These are phyloP conservation scores for Pachyrhizus erosus DNA, from an alignment of 306 rosid genomes.

Conservation along the genomic window DNA sequence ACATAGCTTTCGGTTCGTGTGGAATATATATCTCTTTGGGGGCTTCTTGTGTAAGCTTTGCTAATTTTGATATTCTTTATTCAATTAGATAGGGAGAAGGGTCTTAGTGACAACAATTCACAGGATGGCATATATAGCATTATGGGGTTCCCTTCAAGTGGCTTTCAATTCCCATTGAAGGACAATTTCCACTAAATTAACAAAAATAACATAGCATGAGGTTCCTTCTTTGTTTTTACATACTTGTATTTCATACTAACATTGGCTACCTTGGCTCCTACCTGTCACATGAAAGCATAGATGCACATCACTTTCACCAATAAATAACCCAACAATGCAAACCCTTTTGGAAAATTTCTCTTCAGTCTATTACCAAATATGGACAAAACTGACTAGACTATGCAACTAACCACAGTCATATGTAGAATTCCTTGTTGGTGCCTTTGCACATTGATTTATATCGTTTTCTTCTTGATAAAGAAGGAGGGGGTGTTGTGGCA, in stretches of 20 bases:
- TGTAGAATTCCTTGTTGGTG: slow-evolving; percentile 41
- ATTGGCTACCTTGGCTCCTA: slow-evolving; percentile 47
- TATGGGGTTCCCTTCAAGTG: slow-evolving; percentile 61
- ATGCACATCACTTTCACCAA: slow-evolving; percentile 57
- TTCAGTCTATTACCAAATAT: slow-evolving; percentile 44
- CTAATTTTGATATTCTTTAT: slow-evolving; percentile 61
- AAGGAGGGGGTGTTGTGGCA: slow-evolving; percentile 24
- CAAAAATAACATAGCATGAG: slow-evolving; percentile 54
- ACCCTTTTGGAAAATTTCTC: slow-evolving; percentile 44
- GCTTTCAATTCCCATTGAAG: slow-evolving; percentile 61
- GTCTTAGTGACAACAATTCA: slow-evolving; percentile 54
- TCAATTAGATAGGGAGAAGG: slow-evolving; percentile 49
- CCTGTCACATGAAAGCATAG: slow-evolving; percentile 65
- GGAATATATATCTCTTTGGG: slow-evolving; percentile 69
- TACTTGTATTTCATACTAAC: slow-evolving; percentile 49
- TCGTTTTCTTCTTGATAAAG: slow-evolving; percentile 39
- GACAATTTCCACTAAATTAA: slow-evolving; percentile 50
- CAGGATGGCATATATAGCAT: slow-evolving; percentile 45
- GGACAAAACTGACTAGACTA: slow-evolving; percentile 45
- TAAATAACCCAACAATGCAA: slow-evolving; percentile 41
- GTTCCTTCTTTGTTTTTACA: slow-evolving; percentile 52
- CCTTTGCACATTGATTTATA: slow-evolving; percentile 37
- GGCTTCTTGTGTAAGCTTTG: slow-evolving; percentile 59
- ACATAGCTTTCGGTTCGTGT: slow-evolving; percentile 48
- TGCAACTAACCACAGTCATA: slow-evolving; percentile 49